Conservation (phyloP, 441 rosid species). For the Erysimum pusillum region DNA sequence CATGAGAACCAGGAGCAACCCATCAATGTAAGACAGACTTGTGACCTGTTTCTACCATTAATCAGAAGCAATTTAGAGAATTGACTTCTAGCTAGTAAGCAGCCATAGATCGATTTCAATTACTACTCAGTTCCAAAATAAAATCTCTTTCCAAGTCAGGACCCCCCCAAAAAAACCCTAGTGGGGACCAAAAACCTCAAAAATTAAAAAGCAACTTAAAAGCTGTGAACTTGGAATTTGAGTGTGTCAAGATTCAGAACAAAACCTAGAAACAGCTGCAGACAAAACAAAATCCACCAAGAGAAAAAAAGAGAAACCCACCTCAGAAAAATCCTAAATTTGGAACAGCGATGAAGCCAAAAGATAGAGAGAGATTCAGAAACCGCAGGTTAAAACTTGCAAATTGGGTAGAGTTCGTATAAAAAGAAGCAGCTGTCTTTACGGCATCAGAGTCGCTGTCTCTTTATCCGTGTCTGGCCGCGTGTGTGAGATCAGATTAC, state of each 20-base stretch:
- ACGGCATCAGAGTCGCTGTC: slow-evolving; percentile 34
- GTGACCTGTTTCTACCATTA: slow-evolving; percentile 42
- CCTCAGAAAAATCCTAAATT: slow-evolving; percentile 12
- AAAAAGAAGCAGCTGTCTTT: slow-evolving; percentile 26
- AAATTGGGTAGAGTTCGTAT: slow-evolving; percentile 23
- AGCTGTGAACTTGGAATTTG: slow-evolving; percentile 32
- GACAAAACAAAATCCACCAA: background rate
- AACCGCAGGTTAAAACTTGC: slow-evolving; percentile 14
- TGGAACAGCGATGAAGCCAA: slow-evolving; percentile 8
- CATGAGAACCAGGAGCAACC: slow-evolving; percentile 67
- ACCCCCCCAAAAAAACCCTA: background rate
- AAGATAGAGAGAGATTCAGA: slow-evolving; percentile 17
- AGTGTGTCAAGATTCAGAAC: slow-evolving; percentile 17
- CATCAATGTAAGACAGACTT: slow-evolving; percentile 54
- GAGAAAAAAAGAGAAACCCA: slow-evolving; percentile 34
- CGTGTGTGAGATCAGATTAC: slow-evolving; percentile 35
- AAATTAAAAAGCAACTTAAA: slow-evolving; percentile 1
- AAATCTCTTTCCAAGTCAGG: slow-evolving; percentile 1
- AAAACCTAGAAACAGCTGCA: slow-evolving; percentile 24
- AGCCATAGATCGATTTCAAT: slow-evolving; percentile 25
- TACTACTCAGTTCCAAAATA: slow-evolving; percentile 1
- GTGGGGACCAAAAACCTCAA: slow-evolving; percentile 1
- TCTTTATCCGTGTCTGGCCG: slow-evolving; percentile 16
- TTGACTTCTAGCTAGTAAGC: slow-evolving; percentile 23
- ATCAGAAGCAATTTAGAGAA: slow-evolving; percentile 7